A percentile compares a stretch with the other conserved stretches of the same genome.
phyloP scores from a whole-genome alignment of 371 early-diverging fungal species.

The Syncephalastrum contaminatum region DNA sequence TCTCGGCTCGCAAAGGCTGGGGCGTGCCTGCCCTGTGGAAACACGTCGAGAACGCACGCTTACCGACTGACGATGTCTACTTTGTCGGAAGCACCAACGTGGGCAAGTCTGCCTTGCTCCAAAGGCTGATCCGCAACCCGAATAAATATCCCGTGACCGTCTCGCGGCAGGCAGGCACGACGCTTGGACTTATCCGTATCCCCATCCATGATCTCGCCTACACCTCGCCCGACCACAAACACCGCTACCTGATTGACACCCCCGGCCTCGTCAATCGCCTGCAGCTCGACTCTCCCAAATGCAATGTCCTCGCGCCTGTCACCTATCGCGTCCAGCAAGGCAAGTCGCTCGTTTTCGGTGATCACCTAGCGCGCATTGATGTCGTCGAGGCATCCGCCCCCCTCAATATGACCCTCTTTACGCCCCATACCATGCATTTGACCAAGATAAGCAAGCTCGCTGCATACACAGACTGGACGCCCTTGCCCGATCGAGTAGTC shows the following conservation, averaged over 20 bases:
- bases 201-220: slow-evolving; percentile 56
- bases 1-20: slow-evolving; percentile 67
- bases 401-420: slow-evolving; percentile 58
- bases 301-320: slow-evolving; percentile 37
- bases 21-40: slow-evolving; percentile 53
- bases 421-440: slow-evolving; percentile 56
- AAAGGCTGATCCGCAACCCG: slow-evolving; percentile 50
- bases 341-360: slow-evolving; percentile 49
- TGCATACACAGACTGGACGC: slow-evolving; percentile 8
- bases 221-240: slow-evolving; percentile 16
- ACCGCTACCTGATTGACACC: slow-evolving; percentile 63
- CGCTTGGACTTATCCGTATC: slow-evolving; percentile 63
- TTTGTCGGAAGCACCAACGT: slow-evolving; percentile 72
- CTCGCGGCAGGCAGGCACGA: slow-evolving; percentile 69
- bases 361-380: slow-evolving; percentile 58
- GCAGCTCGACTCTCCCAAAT: slow-evolving; percentile 35
- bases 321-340: slow-evolving; percentile 31
- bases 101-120: slow-evolving; percentile 72
- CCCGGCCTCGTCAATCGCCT: slow-evolving; percentile 67
- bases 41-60: slow-evolving; percentile 40
- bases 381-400: slow-evolving; percentile 43
- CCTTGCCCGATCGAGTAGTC: slow-evolving; percentile 26
- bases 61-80: slow-evolving; percentile 64
- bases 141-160: slow-evolving; percentile 54
- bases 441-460: slow-evolving; percentile 54